Evolutionary conservation across 441 rosid genomes (phyloP), one percentile per base, ranked within the genome.

Genomic region (Flueggea neowawraea): DNA sequence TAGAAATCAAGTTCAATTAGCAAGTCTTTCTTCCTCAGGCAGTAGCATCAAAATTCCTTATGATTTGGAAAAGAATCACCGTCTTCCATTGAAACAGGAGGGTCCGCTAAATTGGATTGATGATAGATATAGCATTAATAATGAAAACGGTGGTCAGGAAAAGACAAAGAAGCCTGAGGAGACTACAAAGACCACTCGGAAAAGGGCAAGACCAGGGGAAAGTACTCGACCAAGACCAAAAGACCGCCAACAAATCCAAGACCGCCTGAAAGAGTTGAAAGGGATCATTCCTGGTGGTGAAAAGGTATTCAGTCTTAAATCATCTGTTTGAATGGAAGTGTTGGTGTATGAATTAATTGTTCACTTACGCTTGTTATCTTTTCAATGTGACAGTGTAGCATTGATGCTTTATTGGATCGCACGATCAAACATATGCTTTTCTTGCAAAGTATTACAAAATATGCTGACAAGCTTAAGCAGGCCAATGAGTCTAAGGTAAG

Each of bases 191-290:
- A 61, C 76, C 54, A 64, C 69, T 33, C 86, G 65, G 81, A 94
- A 84, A 72, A 83, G 95, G 71, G 91, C 88, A 62, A 84, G 84
- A 54, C 85, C 94, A 15, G 97, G 96, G 45, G 96, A 91, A 75
- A 84, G 90, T 66, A 78, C 81, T 50, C 80, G 87, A 54, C 96
- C 97, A 32, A 87, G 99, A 83, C 99, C 99, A 13, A 91, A 91
- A 76, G 99, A 95, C 62, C 96, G 97, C 54, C 99, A 95, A 72
- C 86, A 80, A 87, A 89, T 94, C 73, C 96, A 91, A 80, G 99
- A 95, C 62, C 92, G 90, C 31, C 78, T 91, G 68, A 83, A 83
- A 69, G 99, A 95, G 82, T 73, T 95, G 75, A 81, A 86, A 75
- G 92, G 81, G 67, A 80, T 95, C 75, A 80, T 91, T 57, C 99